Evolutionary conservation across 208 protist genomes (phyloP), one percentile per base, ranked within the genome.

Genomic region (Naegleria gruberi): DNA sequence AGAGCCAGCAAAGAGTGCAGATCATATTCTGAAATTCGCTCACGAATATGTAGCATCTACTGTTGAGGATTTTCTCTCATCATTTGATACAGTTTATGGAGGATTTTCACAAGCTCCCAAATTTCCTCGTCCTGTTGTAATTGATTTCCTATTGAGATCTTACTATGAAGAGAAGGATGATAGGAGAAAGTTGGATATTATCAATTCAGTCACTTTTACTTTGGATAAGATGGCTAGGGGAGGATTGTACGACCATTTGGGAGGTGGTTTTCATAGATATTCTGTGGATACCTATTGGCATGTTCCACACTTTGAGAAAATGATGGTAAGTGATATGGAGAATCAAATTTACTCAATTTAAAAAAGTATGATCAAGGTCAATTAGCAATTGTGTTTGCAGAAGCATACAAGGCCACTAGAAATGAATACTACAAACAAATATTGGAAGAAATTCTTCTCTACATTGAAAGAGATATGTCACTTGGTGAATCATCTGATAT

Each of bases 211-310:
- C 30, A n/a, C 51, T 7, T 89, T 92, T 19, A 94, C 92, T 19
- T 55, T 94, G 19, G 30, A 40, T 26, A 90, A 85, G 30, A 94
- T 94, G 92, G 34, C 84, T 34, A 10, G 51, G 40, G 92, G 92
- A n/a, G 92, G 92, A 4, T 94, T 94, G 4, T 91, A 94, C 17
- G 92, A 94, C 81, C 92, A 93, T 26, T 1, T 94, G 17, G 92
- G 90, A 30, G 82, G 83, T 82, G 92, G 92, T 30, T 94, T 94
- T 77, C 93, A 94, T 85, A 30, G 93, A 46, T 94, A 94, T 51
- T 90, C 87, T 23, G 89, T 91, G 1, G 92, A 94, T 0, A 42
- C 40, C 0, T 51, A 91, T 65, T 94, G 93, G 93, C 92, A 87
- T 41, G 82, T 94, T 65, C 93, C 93, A 41, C 93, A 94, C 37